Base-by-base conservation (phyloP, 176 grass and related monocot species). In the Rhynchospora breviuscula region DNA sequence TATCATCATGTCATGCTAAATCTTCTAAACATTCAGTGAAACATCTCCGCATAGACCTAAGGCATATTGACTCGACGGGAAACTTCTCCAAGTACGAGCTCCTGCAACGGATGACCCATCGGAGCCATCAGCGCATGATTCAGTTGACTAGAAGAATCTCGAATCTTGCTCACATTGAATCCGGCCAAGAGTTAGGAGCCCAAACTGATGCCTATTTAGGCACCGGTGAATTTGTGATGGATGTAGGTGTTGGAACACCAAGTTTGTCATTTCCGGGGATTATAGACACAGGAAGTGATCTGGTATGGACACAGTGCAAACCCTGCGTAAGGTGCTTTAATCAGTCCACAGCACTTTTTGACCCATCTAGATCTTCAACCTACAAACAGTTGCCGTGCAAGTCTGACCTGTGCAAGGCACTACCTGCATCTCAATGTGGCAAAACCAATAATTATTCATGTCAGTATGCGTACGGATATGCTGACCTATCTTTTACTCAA, bases 231-330 rank as follows among this genome's bases (percentile, higher is more conserved):
- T 97, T 91, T 86, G 54, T 88, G 22, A 86, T 97, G 87, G 89
- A 92, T 59, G 12, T 94, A 59, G 79, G 89, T 73, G 87, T 97
- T 52, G 91, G 94, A 35, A 94, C 94, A 0, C 91, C 91, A 0
- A 75, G 84, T 53, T 68, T 91, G 59, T 3, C 72, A 0, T 90
- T 90, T 79, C 40, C 86, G 46, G 94, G 89, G 8, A 89, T 97
- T 79, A 79, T 97, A n/a, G 94, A 97, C 86, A 97, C 90, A 0
- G 94, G 91, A 49, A 97, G 91, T 54, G 90, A 94, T 85, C 91
- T 94, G 7, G 79, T 97, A 33, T 97, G 94, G 94, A 94, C 91
- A 80, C 89, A 97, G 87, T 97, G 94, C 79, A 89, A 93, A 80
- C 94, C 94, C 6, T 97, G 91, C 80, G 10, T 56, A 0, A 81